Evolutionary conservation across 2,329 filamentous ascomycete species (phyloP), one percentile per base, ranked within the genome.

Genomic region (Scytalidium lignicola): DNA sequence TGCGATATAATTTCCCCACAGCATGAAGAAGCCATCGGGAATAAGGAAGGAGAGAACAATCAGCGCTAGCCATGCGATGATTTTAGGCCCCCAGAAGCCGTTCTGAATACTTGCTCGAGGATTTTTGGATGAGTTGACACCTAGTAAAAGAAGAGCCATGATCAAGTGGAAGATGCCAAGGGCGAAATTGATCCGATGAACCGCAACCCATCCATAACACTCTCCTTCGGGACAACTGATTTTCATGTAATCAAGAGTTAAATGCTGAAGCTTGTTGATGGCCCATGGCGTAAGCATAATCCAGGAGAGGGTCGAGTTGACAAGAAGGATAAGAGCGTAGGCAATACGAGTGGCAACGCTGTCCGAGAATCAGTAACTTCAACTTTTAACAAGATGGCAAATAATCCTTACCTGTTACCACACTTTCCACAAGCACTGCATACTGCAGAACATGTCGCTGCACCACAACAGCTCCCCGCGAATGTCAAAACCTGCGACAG

Each of bases 241-340:
- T 62, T 90, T 90, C 74, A 99, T 91, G 65, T 96, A 97, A 70
- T 97, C 90, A 57, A 99, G 79, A 12, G 90, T 93, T 48, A 97
- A 76, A 56, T 95, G 83, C 70, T 97, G 85, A 5, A 99, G 78
- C 67, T 97, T 97, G 63, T 96, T 89, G 65, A 99, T 88, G 28
- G 93, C 93, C 93, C 93, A 99, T 47, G 90, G 89, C 19, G 93
- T 99, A 72, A 99, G 90, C 90, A 97, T 96, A 60, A 99, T 89
- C 93, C 93, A 99, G 29, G 93, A 92, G 46, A 97, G 68, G 56
- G 97, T 96, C 51, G 92, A 96, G 78, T 99, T 99, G 70, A 97
- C 73, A 58, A 99, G 83, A 48, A 99, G 87, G 55, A 99, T 86
- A 63, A 97, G 82, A 56, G 93, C 91, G 67, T 96, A 96, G 64